Percentiles rank a stretch among this genome's conserved stretches.
Conservation (phyloP, 2,329 filamentous ascomycete genomes). For the Penicillium sp. region DNA sequence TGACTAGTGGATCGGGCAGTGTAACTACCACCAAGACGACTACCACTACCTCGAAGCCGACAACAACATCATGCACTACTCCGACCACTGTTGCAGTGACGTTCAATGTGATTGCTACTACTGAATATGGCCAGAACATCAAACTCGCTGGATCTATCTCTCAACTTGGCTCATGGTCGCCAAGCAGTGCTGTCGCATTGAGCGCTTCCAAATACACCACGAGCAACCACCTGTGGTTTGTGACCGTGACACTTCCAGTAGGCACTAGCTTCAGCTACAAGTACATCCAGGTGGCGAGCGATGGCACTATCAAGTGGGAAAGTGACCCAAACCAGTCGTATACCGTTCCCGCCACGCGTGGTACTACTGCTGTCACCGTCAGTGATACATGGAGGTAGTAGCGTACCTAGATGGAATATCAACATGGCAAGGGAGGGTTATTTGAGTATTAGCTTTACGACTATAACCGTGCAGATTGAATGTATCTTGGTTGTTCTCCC, state of each 20-base stretch:
- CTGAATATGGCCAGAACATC: conserved; percentile 61
- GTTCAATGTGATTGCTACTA: conserved; percentile 59
- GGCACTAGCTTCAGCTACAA: conserved; percentile 49
- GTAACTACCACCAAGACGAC: conserved; percentile 14
- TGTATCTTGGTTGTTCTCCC: too few relatives aligned
- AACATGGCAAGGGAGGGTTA: neutral
- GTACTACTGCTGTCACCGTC: conserved; percentile 27
- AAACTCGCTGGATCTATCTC: conserved; percentile 61
- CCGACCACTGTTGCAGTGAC: conserved; percentile 53
- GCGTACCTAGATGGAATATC: neutral
- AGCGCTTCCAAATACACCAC: conserved; percentile 58
- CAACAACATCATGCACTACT: conserved; percentile 25
- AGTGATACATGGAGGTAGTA: conserved; percentile 39
- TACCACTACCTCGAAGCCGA: conserved; percentile 11
- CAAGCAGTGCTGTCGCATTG: conserved; percentile 53
- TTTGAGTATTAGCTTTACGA: neutral
- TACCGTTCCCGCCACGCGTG: conserved; percentile 40
- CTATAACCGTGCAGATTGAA: too few relatives aligned
- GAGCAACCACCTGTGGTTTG: conserved; percentile 61
- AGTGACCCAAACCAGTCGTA: conserved; percentile 37
- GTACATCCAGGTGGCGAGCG: conserved; percentile 6
- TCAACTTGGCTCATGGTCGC: conserved; percentile 63
- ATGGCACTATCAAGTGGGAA: conserved; percentile 8
- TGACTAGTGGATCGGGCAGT: conserved; percentile 17
- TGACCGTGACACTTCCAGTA: conserved; percentile 52